Base-by-base conservation (phyloP, 1,284 basidiomycete species). In the Cronartium quercuum region DNA sequence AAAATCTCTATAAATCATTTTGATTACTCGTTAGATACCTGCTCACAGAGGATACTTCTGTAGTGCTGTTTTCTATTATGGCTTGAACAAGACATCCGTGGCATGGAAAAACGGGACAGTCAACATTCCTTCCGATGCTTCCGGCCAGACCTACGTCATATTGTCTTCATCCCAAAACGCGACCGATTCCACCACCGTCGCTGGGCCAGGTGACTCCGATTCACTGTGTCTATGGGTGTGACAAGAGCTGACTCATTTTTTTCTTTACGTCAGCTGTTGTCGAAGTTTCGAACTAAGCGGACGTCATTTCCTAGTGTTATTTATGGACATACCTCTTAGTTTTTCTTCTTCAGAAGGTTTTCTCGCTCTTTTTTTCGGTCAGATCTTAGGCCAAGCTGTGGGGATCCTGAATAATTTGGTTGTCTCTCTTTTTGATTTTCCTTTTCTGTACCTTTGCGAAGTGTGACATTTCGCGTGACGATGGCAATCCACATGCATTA, bases 91-190 rank as follows among this genome's bases (percentile, higher is more conserved):
- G 12, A 73, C 69, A 1, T 51, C 40, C 61, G 35, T 47, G 13
- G 9, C 61, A 5, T 58, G 55, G 21, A 63, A 60, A 18, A 64
- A 73, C 37, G 61, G 62, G 5, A 64, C 40, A 15, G 61, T 60
- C 40, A 24, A 55, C 38, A 63, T 73, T 9, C 69, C 69, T 5
- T 41, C 15, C 29, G 69, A 73, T 57, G 62, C 60, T 35, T 18
- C 41, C 2, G 40, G 18, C 24, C 21, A 70, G 68, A 38, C 62
- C 51, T 70, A 70, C 68, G 41, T 70, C 29, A 42, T 70, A 13
- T 63, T 70, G 41, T 62, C 68, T 41, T 62, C 58, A 10, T 57
- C 40, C 13, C 68, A 70, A 34, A 70, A 70, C 60, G 68, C 51
- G 35, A 62, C 68, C 12, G 68, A 70, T 42, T 38, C 15, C 41